Evolutionary conservation across 1,284 basidiomycete genomes (phyloP), one percentile per base, ranked within the genome.

Genomic region (Taiwanofungus camphoratus): DNA sequence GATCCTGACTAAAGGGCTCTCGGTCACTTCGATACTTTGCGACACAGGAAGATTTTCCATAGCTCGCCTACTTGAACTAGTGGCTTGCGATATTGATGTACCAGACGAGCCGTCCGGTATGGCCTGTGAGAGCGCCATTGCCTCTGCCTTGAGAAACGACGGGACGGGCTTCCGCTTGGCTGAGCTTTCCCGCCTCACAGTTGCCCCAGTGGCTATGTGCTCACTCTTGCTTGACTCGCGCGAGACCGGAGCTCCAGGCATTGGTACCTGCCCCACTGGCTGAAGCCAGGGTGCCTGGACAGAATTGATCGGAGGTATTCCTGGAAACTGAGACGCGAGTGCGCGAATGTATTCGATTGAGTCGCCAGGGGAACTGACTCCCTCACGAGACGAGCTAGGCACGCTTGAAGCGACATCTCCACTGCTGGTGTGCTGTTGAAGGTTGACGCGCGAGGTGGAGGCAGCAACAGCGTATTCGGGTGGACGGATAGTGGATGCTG

Each of bases 291-390:
- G 15, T 12, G 36, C 31, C n/a, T 34, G 22, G 15, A 27, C 34
- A 12, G 32, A 21, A 5, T 30, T 36, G n/a, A 60, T 55, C 19
- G 67, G 64, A 16, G 76, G 71, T 33, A 72, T 64, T 9, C 61
- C 65, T 16, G 79, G 76, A 60, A 81, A 82, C 56, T 72, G 72
- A 26, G 59, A 47, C 9, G 76, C 64, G 43, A 80, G 63, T 27
- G 74, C 71, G 16, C 68, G 70, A 21, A 79, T 66, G 13, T 66
- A 61, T 48, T 65, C 60, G 9, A 71, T 45, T 19, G 61, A 67
- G 46, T 73, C 70, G 3, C 68, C 66, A 23, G 49, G 47, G 19
- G 50, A 50, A 21, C 48, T 54, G 37, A 9, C 26, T 29, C 26
- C 9, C n/a, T 29, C 26, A 8, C n/a, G 26, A n/a, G n/a, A n/a